Conservation (phyloP, 2,329 filamentous ascomycete genomes). For the Exophiala bonariae region DNA sequence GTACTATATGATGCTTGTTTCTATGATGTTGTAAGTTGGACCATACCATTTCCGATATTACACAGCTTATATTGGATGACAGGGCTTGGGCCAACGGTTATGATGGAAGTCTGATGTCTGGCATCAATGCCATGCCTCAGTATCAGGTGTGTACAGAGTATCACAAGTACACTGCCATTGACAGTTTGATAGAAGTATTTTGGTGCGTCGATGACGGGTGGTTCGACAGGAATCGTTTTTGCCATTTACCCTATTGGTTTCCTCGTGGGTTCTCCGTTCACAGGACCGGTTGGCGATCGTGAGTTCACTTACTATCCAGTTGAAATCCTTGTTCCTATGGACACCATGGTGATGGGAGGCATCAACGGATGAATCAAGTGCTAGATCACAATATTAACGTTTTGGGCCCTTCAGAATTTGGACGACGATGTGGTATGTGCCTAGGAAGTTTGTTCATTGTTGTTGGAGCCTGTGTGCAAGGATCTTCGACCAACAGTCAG, state of each 20-base stretch:
- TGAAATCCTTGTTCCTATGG: too few relatives aligned
- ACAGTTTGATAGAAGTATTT: neutral
- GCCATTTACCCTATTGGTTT: slow-evolving; percentile 53
- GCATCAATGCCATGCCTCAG: slow-evolving; percentile 48
- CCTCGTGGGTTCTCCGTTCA: slow-evolving; percentile 28
- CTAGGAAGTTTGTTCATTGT: slow-evolving; percentile 44
- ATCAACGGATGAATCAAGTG: too few relatives aligned
- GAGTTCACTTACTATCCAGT: too few relatives aligned
- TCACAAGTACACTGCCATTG: neutral
- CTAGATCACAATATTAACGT: too few relatives aligned
- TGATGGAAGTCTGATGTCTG: slow-evolving; percentile 51
- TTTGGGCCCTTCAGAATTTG: slow-evolving; percentile 4
- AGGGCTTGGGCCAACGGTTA: slow-evolving; percentile 37
- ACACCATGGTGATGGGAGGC: too few relatives aligned
- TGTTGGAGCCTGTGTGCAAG: slow-evolving; percentile 32
- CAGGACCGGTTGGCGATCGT: slow-evolving; percentile 1
- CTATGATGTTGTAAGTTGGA: too few relatives aligned
- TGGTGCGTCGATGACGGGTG: neutral
- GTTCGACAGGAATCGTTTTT: slow-evolving; percentile 4
- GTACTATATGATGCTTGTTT: too few relatives aligned
- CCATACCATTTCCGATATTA: too few relatives aligned
- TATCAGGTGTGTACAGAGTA: slow-evolving; percentile 48
- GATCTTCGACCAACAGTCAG: slow-evolving; percentile 28
- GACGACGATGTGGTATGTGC: slow-evolving; percentile 32
- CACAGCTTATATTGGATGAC: too few relatives aligned